A percentile compares a stretch with the other conserved stretches of the same genome.
These are phyloP conservation scores for Dillenia turbinata DNA, from an alignment of 164 flowering plant species.

Conservation along the genomic window DNA sequence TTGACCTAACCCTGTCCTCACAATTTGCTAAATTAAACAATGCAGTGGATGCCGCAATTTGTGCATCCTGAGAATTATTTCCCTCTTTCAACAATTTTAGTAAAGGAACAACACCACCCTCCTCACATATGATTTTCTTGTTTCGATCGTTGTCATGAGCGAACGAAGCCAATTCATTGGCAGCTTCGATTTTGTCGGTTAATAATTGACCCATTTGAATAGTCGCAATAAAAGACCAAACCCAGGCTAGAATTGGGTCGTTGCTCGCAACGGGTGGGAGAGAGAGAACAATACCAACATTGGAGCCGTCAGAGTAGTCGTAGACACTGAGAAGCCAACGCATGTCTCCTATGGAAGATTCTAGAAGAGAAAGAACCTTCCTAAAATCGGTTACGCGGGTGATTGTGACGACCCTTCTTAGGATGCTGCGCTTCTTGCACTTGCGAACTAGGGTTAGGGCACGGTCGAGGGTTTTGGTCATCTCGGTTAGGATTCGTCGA, in stretches of 20 bases:
- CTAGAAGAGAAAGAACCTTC: slow-evolving; percentile 46
- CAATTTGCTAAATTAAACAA: slow-evolving; percentile 40
- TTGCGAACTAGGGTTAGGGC: slow-evolving; percentile 54
- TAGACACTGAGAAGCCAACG: slow-evolving; percentile 59
- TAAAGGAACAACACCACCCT: slow-evolving; percentile 63
- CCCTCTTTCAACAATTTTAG: slow-evolving; percentile 57
- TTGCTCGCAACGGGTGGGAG: slow-evolving; percentile 77
- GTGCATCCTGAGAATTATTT: slow-evolving; percentile 41
- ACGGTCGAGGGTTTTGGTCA: slow-evolving; percentile 47
- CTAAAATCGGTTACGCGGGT: slow-evolving; percentile 56
- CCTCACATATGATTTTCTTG: slow-evolving; percentile 69
- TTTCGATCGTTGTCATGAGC: slow-evolving; percentile 62
- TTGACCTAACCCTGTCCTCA: slow-evolving; percentile 29
- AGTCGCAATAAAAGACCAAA: slow-evolving; percentile 77
- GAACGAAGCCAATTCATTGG: slow-evolving; percentile 45
- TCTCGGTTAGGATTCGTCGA: slow-evolving; percentile 52
- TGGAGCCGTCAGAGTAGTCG: slow-evolving; percentile 18
- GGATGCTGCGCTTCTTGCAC: slow-evolving; percentile 48
- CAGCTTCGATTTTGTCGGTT: slow-evolving; percentile 58
- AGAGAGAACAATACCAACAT: slow-evolving; percentile 25
- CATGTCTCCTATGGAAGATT: slow-evolving; percentile 61
- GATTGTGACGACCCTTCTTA: slow-evolving; percentile 55
- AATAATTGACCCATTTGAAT: slow-evolving; percentile 39
- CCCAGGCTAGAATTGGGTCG: slow-evolving; percentile 76
- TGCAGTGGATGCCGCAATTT: slow-evolving; percentile 56